Conservation (phyloP, 2,329 filamentous ascomycete species). For the Aspergillus sp. region DNA sequence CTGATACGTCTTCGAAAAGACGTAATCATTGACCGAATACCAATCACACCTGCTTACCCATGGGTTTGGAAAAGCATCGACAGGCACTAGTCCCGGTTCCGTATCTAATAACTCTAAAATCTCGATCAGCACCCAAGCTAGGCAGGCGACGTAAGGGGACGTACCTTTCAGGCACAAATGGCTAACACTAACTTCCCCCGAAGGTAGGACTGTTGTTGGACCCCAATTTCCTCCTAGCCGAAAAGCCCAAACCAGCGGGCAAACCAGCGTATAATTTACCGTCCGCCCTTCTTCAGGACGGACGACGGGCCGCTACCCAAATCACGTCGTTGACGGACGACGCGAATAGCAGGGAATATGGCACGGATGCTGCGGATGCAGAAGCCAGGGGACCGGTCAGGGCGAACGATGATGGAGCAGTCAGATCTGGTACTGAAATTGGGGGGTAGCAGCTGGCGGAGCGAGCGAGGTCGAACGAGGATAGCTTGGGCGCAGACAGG, state of each 20-base stretch:
- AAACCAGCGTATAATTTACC: conserved; percentile 40
- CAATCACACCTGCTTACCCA: conserved; percentile 16
- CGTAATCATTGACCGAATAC: conserved; percentile 8
- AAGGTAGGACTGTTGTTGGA: not conserved
- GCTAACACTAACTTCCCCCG: not conserved
- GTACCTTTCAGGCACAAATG: not conserved
- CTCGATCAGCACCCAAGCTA: not conserved
- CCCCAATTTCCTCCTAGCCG: not conserved
- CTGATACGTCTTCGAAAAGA: not conserved
- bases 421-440: conserved; percentile 15
- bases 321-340: conserved; percentile 34
- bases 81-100: conserved; percentile 1
- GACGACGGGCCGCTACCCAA: conserved; percentile 51
- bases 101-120: not conserved
- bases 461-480: conserved; percentile 27
- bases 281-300: conserved; percentile 55
- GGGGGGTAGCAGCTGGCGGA: conserved; percentile 27
- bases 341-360: conserved; percentile 23
- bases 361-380: conserved; percentile 7
- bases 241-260: not conserved
- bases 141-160: conserved; percentile 6
- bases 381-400: conserved; percentile 17
- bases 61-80: conserved; percentile 7
- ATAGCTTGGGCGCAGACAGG: conserved; percentile 32
- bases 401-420: conserved; percentile 15